Evolutionary conservation across 495 filamentous ascomycete species (phyloP).

Genomic region (Talaromyces thailandensis): DNA sequence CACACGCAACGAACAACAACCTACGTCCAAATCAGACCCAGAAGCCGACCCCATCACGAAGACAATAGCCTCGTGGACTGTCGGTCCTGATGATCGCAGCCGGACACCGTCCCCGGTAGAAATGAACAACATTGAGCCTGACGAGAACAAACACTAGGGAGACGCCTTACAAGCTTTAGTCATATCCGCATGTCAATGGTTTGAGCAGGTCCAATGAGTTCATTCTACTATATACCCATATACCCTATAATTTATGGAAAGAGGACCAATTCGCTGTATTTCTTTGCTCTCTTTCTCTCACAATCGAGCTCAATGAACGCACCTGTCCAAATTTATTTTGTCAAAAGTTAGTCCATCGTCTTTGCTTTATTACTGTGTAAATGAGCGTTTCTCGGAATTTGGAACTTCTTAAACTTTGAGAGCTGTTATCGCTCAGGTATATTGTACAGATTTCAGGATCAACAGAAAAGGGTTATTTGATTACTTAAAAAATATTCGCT

Average conservation of each 20-base stretch:
- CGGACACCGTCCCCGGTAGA: slow-evolving; percentile 1
- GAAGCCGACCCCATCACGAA: slow-evolving; percentile 6
- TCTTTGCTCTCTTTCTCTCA: neutral
- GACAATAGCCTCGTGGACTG: slow-evolving; percentile 3
- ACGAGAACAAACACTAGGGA: neutral
- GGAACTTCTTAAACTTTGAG: neutral
- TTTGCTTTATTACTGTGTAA: neutral
- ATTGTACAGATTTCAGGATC: neutral
- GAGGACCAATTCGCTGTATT: neutral
- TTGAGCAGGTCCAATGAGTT: neutral
- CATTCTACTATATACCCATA: neutral
- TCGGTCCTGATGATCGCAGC: neutral
- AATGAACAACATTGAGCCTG: neutral
- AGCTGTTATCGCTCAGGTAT: neutral
- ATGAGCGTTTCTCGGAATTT: neutral
- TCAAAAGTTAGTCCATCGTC: neutral
- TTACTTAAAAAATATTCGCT: neutral
- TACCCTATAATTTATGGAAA: neutral
- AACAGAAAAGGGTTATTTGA: neutral
- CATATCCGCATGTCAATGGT: neutral
- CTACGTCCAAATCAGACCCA: neutral
- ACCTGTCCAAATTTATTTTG: neutral
- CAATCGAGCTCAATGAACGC: neutral
- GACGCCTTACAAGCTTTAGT: neutral
- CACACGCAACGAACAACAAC: neutral